Percentiles rank a stretch among this genome's conserved stretches.
These are phyloP conservation scores for Ophiostoma piceae DNA, from an alignment of 2,329 filamentous ascomycete species.

Conservation along the genomic window DNA sequence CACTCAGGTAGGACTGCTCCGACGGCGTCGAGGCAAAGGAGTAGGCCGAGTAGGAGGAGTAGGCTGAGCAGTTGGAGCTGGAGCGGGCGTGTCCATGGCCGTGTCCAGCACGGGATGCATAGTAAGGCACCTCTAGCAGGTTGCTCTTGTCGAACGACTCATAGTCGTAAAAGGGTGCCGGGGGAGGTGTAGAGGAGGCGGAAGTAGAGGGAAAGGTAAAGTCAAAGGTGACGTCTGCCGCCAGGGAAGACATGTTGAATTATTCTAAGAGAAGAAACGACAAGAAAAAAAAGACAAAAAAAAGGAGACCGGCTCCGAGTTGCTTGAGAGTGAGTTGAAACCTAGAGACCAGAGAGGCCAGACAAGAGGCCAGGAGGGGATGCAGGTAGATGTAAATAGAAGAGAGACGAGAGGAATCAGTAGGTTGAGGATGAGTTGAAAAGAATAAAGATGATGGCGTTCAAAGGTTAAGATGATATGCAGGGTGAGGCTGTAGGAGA, in stretches of 20 bases:
- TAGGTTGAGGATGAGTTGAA: no score
- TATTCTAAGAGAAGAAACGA: conserved; percentile 21
- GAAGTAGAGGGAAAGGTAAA: conserved; percentile 53
- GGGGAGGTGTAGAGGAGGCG: conserved; percentile 44
- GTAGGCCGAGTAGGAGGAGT: conserved; percentile 49
- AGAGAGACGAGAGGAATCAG: conserved; percentile 9
- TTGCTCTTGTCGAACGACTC: conserved; percentile 36
- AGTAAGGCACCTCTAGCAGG: conserved; percentile 51
- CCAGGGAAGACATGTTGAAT: conserved; percentile 45
- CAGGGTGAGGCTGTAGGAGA: conserved; percentile 1
- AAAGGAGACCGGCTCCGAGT: conserved; percentile 14
- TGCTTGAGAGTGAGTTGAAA: neutral
- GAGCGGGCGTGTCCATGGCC: conserved; percentile 53
- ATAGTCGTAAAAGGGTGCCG: conserved; percentile 48
- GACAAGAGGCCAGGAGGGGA: conserved; percentile 10
- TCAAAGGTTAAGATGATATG: neutral
- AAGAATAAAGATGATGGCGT: neutral
- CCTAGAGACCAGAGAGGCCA: neutral
- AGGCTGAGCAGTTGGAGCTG: conserved; percentile 58
- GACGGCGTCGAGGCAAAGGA: conserved; percentile 55
- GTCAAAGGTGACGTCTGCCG: conserved; percentile 58
- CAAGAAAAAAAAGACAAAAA: conserved; percentile 6
- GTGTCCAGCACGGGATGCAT: conserved; percentile 29
- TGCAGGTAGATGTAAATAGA: conserved; percentile 8
- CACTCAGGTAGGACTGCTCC: conserved; percentile 49